Evolutionary conservation across 1,139 yeast species (phyloP).

Genomic region (Kodamaea suecica): DNA sequence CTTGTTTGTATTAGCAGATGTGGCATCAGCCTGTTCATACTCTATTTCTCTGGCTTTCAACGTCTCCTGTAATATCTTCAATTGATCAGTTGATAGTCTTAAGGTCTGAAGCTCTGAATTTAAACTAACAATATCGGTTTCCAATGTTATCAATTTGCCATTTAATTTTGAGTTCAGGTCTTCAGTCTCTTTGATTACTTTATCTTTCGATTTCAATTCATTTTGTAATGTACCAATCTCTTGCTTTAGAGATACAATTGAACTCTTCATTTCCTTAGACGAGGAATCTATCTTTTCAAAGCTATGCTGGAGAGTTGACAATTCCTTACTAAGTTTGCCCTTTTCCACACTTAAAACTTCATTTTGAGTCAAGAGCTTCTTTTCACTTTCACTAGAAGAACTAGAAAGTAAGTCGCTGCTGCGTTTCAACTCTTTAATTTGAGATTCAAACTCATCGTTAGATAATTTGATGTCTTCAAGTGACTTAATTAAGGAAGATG

Average conservation of each 20-base stretch:
- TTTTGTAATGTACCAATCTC: too few species aligned
- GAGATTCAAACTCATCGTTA: slow-evolving; percentile 1
- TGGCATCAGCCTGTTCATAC: not conserved
- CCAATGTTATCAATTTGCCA: not conserved
- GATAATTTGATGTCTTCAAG: slow-evolving; percentile 2
- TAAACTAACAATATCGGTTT: not conserved
- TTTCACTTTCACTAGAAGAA: slow-evolving; percentile 1
- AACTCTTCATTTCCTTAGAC: not conserved
- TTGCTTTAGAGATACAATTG: not conserved
- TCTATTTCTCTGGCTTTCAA: not conserved
- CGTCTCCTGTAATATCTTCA: not conserved
- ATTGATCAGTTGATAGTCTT: not conserved
- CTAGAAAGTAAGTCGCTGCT: slow-evolving; percentile 5
- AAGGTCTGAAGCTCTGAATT: not conserved
- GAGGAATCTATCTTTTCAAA: too few species aligned
- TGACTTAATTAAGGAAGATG: slow-evolving; percentile 4
- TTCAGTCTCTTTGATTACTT: slow-evolving; percentile 6
- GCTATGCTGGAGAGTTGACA: too few species aligned
- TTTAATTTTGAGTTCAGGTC: not conserved
- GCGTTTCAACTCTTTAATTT: slow-evolving; percentile 1
- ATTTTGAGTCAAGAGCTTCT: slow-evolving; percentile 4
- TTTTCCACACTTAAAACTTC: slow-evolving; percentile 3
- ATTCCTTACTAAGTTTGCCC: too few species aligned
- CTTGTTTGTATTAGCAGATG: not conserved
- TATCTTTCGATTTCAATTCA: slow-evolving; percentile 1